phyloP scores from a whole-genome alignment of 148 eudicot genomes.

The Chenopodium formosanum region DNA sequence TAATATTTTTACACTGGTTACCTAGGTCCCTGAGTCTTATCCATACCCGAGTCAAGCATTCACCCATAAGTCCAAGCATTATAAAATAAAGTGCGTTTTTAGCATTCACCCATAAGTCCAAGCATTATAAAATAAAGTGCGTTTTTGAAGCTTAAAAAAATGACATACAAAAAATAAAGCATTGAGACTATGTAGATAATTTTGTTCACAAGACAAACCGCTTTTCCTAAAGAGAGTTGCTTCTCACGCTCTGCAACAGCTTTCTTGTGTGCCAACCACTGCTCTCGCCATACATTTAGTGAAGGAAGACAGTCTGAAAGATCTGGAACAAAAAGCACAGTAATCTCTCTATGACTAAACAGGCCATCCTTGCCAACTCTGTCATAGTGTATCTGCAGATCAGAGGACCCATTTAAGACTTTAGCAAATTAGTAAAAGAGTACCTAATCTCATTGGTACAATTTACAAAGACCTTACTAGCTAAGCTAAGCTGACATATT shows the following conservation, averaged over 20 bases:
- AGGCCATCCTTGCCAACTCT: conserved; percentile 87
- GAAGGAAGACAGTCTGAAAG: conserved; percentile 88
- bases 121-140: background rate
- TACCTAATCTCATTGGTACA: background rate
- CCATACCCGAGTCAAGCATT: background rate
- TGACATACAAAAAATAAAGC: background rate
- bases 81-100: background rate
- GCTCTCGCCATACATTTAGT: conserved; percentile 74
- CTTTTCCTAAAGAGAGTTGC: conserved; percentile 42
- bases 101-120: background rate
- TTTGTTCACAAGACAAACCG: conserved; percentile 37
- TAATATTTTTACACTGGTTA: background rate
- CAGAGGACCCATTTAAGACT: background rate
- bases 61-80: background rate
- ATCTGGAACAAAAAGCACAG: conserved; percentile 86
- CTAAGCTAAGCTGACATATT: background rate
- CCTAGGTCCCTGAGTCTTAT: background rate
- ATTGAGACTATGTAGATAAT: background rate
- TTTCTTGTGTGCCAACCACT: conserved; percentile 80
- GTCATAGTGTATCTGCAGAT: conserved; percentile 90
- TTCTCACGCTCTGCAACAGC: conserved; percentile 69
- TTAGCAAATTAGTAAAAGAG: background rate
- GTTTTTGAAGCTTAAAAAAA: background rate
- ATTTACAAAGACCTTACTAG: background rate
- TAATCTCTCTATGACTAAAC: conserved; percentile 88